phyloP scores from a whole-genome alignment of 306 rosid genomes.

The Fragaria iinumae region DNA sequence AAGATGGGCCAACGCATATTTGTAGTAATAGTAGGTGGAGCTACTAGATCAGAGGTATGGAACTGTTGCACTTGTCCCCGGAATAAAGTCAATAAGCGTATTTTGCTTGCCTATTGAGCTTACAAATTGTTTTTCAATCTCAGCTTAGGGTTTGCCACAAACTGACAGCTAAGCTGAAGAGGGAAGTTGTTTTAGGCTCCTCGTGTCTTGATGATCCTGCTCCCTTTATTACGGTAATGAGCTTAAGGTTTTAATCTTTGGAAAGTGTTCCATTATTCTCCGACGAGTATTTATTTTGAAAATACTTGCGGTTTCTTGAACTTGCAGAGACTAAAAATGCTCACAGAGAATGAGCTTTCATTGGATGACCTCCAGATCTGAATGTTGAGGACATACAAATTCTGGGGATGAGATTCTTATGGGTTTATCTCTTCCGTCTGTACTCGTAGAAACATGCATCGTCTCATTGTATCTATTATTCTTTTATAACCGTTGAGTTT shows the following conservation, averaged over 20 bases:
- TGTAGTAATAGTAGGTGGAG: slow-evolving; percentile 92
- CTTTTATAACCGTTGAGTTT: slow-evolving; percentile 20
- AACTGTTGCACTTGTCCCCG: not conserved
- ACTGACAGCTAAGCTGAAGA: slow-evolving; percentile 71
- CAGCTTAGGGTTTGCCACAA: slow-evolving; percentile 98
- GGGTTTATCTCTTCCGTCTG: slow-evolving; percentile 21
- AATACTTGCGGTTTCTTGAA: slow-evolving; percentile 2
- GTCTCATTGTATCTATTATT: slow-evolving; percentile 29
- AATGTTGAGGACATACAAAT: slow-evolving; percentile 14
- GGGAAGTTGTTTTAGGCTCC: slow-evolving; percentile 92
- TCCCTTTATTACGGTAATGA: slow-evolving; percentile 72
- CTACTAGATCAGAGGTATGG: slow-evolving; percentile 94
- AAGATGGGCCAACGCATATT: slow-evolving; percentile 87
- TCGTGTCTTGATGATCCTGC: slow-evolving; percentile 92
- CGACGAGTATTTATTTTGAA: not conserved
- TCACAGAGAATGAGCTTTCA: slow-evolving; percentile 60
- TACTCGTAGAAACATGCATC: slow-evolving; percentile 26
- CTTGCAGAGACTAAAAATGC: slow-evolving; percentile 80
- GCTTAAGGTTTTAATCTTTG: not conserved
- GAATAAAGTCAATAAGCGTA: not conserved
- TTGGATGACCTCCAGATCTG: slow-evolving; percentile 87
- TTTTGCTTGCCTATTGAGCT: slow-evolving; percentile 3
- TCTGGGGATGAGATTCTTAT: slow-evolving; percentile 25
- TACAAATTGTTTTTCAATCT: slow-evolving; percentile 21
- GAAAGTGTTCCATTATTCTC: not conserved